Base-by-base conservation (phyloP, 2,329 filamentous ascomycete genomes). In the Colletotrichum australisinense region DNA sequence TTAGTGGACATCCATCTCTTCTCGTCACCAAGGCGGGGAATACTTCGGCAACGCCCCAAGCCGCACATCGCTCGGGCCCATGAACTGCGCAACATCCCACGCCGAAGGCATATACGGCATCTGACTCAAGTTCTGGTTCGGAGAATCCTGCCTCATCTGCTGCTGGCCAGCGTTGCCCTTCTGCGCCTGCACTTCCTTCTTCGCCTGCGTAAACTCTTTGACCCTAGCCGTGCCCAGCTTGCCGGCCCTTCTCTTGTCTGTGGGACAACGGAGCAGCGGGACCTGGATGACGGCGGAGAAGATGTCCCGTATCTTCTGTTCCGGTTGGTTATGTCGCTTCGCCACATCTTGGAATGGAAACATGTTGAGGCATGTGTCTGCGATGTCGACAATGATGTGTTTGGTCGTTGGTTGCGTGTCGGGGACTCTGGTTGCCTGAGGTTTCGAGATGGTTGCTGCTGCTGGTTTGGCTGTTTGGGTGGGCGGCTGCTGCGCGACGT, bases 261-360 rank as follows among this genome's bases (percentile, higher is more conserved):
- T 84, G 7, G 85, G 82, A 73, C 84, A 84, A 8, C 85, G 82
- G 16, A 88, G 79, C 49, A 88, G 79, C 1, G 86, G 86, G 5
- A 88, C 80, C 73, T 87, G 84, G 14, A 88, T 83, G 64, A 88
- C 83, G 63, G 85, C 86, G 0, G 82, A 81, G 70, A 88, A 88
- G 19, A 86, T 82, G 35, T 88, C 86, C 66, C 82, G 81, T 9
- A 88, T 84, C 74, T 84, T 86, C 49, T 84, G 81, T 9, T 85
- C 80, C 0, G 84, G 75, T 14, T 83, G 78, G 16, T 82, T 80
- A 74, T 88, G 86, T 24, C 86, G 81, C 65, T 82, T 80, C 2
- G 86, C 86, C 4, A 88, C 81, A 38, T 83, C 82, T 4, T 82
- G 82, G 63, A 86, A 87, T 4, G 86, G 86, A 63, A 88, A 87